Conservation (phyloP, 495 filamentous ascomycete species). For the Gamarada debralockiae region DNA sequence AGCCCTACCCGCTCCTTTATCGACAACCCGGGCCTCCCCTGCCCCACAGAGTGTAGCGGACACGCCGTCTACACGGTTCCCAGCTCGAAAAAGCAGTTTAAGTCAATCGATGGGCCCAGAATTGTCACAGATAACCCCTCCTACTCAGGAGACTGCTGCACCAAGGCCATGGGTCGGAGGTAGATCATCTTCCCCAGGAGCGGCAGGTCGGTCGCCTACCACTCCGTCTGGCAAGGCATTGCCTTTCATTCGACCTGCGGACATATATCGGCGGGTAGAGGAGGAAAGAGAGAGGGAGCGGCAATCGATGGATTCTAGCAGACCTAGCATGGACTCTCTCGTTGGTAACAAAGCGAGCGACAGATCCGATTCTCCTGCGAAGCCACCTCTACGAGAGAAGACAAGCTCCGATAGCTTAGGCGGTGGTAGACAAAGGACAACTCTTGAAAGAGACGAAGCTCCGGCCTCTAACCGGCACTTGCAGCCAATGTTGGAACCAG, state of each 20-base stretch:
- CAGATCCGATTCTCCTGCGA: conserved; percentile 15
- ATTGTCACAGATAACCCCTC: conserved; percentile 18
- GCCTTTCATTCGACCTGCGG: conserved; percentile 69
- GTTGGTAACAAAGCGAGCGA: conserved; percentile 13
- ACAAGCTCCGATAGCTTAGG: conserved; percentile 13
- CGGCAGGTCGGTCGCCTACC: conserved; percentile 7
- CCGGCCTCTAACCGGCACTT: conserved; percentile 29
- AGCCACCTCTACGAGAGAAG: conserved; percentile 8
- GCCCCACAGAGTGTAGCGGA: conserved; percentile 10
- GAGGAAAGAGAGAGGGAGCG: conserved; percentile 67
- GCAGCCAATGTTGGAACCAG: conserved; percentile 44
- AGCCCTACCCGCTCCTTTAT: conserved; percentile 30
- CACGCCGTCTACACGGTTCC: conserved; percentile 33
- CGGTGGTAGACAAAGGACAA: conserved; percentile 18
- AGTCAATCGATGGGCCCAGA: conserved; percentile 37
- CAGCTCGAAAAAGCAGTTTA: conserved; percentile 59
- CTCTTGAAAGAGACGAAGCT: conserved; percentile 22
- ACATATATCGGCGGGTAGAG: conserved; percentile 72
- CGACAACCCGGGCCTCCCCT: conserved; percentile 25
- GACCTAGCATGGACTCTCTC: conserved; percentile 40
- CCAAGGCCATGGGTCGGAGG: conserved; percentile 29
- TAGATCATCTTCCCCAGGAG: conserved; percentile 33
- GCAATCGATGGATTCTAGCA: conserved; percentile 47
- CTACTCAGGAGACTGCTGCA: conserved; percentile 12
- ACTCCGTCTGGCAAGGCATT: conserved; percentile 37